Conservation (phyloP, 140 eudicot species). For the Cichorium intybus region DNA sequence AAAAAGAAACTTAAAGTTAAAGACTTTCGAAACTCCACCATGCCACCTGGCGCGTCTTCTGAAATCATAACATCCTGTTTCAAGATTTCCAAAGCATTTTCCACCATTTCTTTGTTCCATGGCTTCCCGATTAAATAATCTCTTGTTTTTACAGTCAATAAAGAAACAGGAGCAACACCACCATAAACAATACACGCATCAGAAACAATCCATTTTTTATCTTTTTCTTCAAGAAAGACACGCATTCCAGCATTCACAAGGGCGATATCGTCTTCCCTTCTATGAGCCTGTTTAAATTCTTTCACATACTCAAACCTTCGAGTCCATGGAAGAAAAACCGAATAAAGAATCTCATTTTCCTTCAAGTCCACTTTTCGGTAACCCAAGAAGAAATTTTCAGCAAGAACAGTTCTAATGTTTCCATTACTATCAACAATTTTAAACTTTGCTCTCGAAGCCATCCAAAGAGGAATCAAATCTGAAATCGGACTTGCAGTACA, state of each 20-base stretch:
- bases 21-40: slow-evolving; percentile 94
- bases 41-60: slow-evolving; percentile 96
- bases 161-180: slow-evolving; percentile 89
- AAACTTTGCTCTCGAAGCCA: slow-evolving; percentile 83
- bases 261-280: slow-evolving; percentile 98
- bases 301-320: slow-evolving; percentile 73
- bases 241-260: slow-evolving; percentile 95
- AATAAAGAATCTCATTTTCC: slow-evolving; percentile 63
- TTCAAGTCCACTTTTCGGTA: slow-evolving; percentile 86
- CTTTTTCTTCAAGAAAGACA: slow-evolving; percentile 55
- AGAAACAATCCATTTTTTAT: slow-evolving; percentile 64
- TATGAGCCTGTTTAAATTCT: slow-evolving; percentile 96
- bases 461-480: slow-evolving; percentile 96
- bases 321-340: slow-evolving; percentile 89
- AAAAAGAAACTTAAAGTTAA: slow-evolving; percentile 85
- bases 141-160: slow-evolving; percentile 56
- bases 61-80: slow-evolving; percentile 62
- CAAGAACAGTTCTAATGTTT: slow-evolving; percentile 47
- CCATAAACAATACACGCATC: slow-evolving; percentile 88
- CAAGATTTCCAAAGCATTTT: slow-evolving; percentile 56
- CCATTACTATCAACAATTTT: slow-evolving; percentile 60
- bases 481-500: slow-evolving; percentile 99
- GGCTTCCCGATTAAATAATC: slow-evolving; percentile 60
- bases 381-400: slow-evolving; percentile 78
- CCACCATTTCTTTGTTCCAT: slow-evolving; percentile 75